phyloP scores from a whole-genome alignment of 805 yeast genomes.

The Wickerhamiella allomyrinae region DNA sequence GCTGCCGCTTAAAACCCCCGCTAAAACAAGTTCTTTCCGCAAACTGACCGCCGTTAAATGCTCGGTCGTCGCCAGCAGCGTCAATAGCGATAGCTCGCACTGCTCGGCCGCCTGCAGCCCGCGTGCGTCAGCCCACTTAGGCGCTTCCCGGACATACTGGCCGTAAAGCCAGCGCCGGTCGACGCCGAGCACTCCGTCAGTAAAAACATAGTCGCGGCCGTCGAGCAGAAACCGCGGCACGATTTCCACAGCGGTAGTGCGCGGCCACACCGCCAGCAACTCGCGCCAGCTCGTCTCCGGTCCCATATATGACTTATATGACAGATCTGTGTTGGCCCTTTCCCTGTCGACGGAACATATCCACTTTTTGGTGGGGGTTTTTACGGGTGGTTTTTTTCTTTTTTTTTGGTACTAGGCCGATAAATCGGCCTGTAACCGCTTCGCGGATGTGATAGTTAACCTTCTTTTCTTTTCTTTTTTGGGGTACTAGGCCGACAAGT shows the following conservation, averaged over 20 bases:
- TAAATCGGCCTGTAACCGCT: too few relatives aligned
- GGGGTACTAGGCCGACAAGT: too few relatives aligned
- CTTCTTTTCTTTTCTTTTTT: too few relatives aligned
- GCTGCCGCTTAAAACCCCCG: conserved; percentile 2
- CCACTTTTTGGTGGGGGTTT: too few relatives aligned
- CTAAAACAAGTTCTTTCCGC: conserved; percentile 16
- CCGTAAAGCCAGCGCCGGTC: conserved; percentile 8
- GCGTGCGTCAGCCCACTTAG: background rate
- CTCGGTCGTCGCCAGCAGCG: conserved; percentile 22
- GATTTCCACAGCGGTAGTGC: background rate
- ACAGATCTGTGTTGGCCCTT: too few relatives aligned
- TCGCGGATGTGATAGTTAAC: too few relatives aligned
- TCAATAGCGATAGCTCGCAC: conserved; percentile 11
- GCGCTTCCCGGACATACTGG: conserved; percentile 10
- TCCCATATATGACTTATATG: too few relatives aligned
- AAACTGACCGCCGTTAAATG: conserved; percentile 19
- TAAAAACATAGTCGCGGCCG: conserved; percentile 5
- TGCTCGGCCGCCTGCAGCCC: background rate
- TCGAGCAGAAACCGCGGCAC: background rate
- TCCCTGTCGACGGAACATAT: too few relatives aligned
- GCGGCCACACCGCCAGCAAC: too few relatives aligned
- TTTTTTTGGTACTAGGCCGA: too few relatives aligned
- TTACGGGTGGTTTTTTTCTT: too few relatives aligned
- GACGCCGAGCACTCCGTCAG: conserved; percentile 20
- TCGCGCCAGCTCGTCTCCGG: too few relatives aligned